Conservation (phyloP, 1,284 basidiomycete species). For the Neotropicomus parvogracilis region DNA sequence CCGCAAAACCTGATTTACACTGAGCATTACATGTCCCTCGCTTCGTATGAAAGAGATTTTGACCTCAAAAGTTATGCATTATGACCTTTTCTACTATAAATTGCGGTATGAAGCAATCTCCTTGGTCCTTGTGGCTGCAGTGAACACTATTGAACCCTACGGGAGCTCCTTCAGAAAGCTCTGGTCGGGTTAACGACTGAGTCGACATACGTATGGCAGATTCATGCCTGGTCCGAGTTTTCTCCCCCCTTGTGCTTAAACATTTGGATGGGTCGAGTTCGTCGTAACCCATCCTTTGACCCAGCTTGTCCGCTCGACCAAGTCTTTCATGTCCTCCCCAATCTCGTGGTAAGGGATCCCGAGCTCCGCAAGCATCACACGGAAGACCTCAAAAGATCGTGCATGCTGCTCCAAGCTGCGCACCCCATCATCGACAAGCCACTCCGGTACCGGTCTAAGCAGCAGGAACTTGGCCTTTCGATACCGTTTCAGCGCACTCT, state of each 20-base stretch:
- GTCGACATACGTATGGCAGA: background rate
- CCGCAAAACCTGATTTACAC: conserved; percentile 13
- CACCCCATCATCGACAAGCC: conserved; percentile 61
- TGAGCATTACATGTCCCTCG: conserved; percentile 4
- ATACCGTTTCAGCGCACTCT: conserved; percentile 42
- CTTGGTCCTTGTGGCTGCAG: background rate
- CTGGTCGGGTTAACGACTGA: background rate
- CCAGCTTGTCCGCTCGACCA: conserved; percentile 32
- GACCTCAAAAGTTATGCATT: conserved; percentile 28
- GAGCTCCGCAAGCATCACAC: conserved; percentile 40
- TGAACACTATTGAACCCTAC: no score
- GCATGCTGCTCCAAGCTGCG: conserved; percentile 50
- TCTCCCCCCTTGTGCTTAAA: conserved; percentile 8
- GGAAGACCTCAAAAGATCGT: conserved; percentile 40
- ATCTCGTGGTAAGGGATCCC: conserved; percentile 47
- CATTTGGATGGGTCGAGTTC: conserved; percentile 1
- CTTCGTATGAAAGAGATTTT: conserved; percentile 16
- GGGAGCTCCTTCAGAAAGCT: conserved; percentile 3
- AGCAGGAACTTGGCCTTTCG: conserved; percentile 45
- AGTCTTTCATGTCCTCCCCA: conserved; percentile 39
- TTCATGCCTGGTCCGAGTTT: background rate
- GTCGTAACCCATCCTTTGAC: conserved; percentile 17
- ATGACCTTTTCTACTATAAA: conserved; percentile 28
- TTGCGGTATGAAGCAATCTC: background rate
- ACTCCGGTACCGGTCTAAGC: conserved; percentile 52